Percentiles rank a stretch among this genome's conserved stretches.
These are phyloP conservation scores for Phytopythium helicoides DNA, from an alignment of 352 stramenopile genomes.

Conservation along the genomic window DNA sequence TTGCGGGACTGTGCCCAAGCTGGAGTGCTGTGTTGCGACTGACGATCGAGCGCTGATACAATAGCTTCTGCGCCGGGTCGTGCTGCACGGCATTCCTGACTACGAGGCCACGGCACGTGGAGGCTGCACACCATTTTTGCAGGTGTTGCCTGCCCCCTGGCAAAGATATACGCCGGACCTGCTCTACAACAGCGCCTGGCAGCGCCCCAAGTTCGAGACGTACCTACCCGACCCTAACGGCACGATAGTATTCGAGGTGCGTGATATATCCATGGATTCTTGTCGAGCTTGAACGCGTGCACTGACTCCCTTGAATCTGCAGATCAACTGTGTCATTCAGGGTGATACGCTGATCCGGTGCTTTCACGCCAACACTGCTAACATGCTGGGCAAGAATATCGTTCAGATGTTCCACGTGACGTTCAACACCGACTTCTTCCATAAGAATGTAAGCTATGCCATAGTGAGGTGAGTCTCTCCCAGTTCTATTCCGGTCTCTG, in stretches of 20 bases:
- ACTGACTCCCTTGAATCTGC: background rate
- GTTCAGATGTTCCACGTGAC: constrained; percentile 87
- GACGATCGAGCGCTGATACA: background rate
- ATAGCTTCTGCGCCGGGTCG: constrained; percentile 44
- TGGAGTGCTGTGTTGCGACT: no score
- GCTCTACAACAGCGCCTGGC: constrained; percentile 74
- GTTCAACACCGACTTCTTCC: constrained; percentile 82
- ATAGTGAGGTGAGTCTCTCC: no score
- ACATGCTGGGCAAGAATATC: constrained; percentile 77
- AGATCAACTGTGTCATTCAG: constrained; percentile 73
- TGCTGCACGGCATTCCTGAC: constrained; percentile 74
- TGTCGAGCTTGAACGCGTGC: no score
- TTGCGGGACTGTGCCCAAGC: no score
- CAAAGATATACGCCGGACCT: constrained; percentile 53
- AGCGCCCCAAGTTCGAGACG: constrained; percentile 58
- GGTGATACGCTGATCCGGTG: constrained; percentile 67
- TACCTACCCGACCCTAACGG: constrained; percentile 49
- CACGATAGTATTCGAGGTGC: constrained; percentile 57
- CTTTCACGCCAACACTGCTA: constrained; percentile 71
- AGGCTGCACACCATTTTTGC: constrained; percentile 61
- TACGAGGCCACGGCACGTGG: constrained; percentile 62
- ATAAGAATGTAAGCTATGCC: constrained; percentile 64
- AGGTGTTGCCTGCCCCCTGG: constrained; percentile 60
- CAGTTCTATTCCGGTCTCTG: background rate
- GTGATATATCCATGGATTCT: background rate